Base-by-base conservation (phyloP, 257 asterid genomes). In the Petrea volubilis region DNA sequence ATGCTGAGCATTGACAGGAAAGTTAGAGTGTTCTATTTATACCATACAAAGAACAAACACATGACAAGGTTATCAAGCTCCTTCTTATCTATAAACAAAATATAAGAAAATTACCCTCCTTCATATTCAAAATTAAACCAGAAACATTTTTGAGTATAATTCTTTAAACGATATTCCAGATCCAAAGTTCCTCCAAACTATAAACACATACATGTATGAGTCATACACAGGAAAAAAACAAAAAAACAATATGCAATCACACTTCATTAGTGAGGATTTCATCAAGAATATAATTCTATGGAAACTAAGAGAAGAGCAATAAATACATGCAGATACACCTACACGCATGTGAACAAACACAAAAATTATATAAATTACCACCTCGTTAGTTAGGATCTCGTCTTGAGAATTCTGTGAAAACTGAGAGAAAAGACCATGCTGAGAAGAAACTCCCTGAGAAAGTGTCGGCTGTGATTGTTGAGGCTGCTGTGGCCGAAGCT, bases 371-470 rank as follows among this genome's bases (percentile, higher is more conserved):
- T 53, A 21, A 46, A 68, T 73, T 73, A 87, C 74, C 70, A 88
- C 91, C 78, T 88, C 98, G 55, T 75, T 80, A 41, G 87, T 82
- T 78, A 84, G 82, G 73, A 79, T 60, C 28, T 90, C 97, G 4
- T 92, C 99, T 40, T 82, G 88, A 66, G 97, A 84, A 77, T 80
- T 88, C 88, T 86, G 97, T 6, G 97, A 94, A 69, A 89, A 77
- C 88, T 92, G 97, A 55, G 97, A 95, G 82, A 85, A 88, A 57
- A 79, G 66, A 72, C 89, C 92, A 15, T 79, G 96, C 88, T 94
- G 99, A 64, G 98, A 89, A 7, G 97, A 89, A 74, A 76, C 73
- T 80, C 97, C 99, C 70, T 86, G 98, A 24, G 96, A 88, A 71
- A 86, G 80, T 52, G 97, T 79, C 80, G 53, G 85, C 83, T 89